phyloP scores from a whole-genome alignment of 352 stramenopile genomes.

The Pythium aristosporum region DNA sequence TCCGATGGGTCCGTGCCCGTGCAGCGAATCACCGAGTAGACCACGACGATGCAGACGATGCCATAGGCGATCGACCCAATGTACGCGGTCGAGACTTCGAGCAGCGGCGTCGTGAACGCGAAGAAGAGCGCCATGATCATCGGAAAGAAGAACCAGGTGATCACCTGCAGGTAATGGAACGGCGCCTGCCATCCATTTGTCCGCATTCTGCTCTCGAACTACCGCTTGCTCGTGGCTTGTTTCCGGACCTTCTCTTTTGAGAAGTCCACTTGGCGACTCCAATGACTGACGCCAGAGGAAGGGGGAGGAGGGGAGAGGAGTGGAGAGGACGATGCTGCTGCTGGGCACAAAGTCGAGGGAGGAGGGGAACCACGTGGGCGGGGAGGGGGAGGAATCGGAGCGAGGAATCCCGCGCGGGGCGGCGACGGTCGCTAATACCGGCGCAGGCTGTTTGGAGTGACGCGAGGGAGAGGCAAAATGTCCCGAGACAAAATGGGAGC shows the following conservation, averaged over 20 bases:
- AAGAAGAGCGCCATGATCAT: constrained; percentile 81
- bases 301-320: not conserved
- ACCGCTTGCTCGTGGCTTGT: not conserved
- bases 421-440: constrained; percentile 6
- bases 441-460: not conserved
- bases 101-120: constrained; percentile 73
- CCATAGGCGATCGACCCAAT: constrained; percentile 54
- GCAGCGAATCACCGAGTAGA: constrained; percentile 53
- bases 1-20: constrained; percentile 80
- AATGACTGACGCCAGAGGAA: not conserved
- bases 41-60: constrained; percentile 46
- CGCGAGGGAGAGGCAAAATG: not conserved
- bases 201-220: constrained; percentile 25
- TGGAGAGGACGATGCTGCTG: no score
- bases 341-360: not conserved
- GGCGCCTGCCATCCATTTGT: constrained; percentile 80
- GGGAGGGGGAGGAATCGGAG: not conserved
- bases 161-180: constrained; percentile 81
- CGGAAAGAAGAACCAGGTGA: constrained; percentile 84
- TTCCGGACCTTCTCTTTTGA: not conserved
- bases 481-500: not conserved
- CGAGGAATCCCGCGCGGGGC: not conserved
- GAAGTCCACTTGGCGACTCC: not conserved
- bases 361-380: not conserved
- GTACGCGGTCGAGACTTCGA: constrained; percentile 48